Evolutionary conservation across 257 asterid species (phyloP), one percentile per base, ranked within the genome.

Genomic region (Plectranthus barbatus): DNA sequence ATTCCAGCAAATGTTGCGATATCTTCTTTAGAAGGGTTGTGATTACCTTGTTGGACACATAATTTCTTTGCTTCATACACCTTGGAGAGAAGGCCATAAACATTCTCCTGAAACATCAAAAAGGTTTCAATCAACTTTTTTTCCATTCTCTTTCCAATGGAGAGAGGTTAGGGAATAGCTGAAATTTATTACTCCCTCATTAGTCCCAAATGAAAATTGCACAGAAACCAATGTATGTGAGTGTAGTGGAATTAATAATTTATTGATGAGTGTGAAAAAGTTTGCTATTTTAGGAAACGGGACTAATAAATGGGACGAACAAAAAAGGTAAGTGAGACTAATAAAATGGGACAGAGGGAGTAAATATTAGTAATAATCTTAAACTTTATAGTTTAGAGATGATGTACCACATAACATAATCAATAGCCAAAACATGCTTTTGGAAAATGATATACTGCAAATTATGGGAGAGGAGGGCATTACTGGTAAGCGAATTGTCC

Each of bases 401-500:
- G 34, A 21, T 39, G 23, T 15, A 18, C 33, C 17, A 7, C 45
- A 19, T 21, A 41, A 64, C 37, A 52, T 5, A 41, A 9, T 24
- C 0, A 49, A 18, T 45, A n/a, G 17, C 4, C 11, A 12, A 45
- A 46, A 37, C 36, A 56, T 56, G 13, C 17, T 68, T 31, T 31
- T 29, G 50, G 50, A 52, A 69, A 69, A 37, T 33, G 63, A 52
- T 73, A 60, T 13, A 37, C 19, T 7, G 39, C 24, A 61, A 72
- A 75, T 36, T 26, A 15, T 7, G 55, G 41, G 24, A n/a, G n/a
- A n/a, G 66, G 50, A 68, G 68, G 50, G 68, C 77, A 78, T 81
- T 88, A 91, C 98, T 1, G 98, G 98, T 77, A 91, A 71, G 76
- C 95, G 96, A 62, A 91, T 80, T 21, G 90, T 84, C 77, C 98